These are phyloP conservation scores for Botrytis tulipae DNA, from an alignment of 2,329 filamentous ascomycete species.

Conservation along the genomic window DNA sequence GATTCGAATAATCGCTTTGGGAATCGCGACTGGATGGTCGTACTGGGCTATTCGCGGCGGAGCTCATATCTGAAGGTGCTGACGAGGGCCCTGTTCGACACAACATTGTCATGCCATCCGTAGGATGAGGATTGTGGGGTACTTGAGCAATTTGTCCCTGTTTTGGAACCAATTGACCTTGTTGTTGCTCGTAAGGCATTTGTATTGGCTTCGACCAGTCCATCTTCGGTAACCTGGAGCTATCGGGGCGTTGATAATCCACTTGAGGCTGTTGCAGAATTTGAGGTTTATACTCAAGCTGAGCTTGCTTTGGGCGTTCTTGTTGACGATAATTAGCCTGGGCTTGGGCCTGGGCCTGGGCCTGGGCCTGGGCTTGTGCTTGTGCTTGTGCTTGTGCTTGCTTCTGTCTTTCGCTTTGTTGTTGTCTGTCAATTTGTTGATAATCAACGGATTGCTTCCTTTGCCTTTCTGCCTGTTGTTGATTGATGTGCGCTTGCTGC, in stretches of 20 bases:
- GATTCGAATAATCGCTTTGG: conserved; percentile 85
- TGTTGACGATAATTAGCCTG: conserved; percentile 21
- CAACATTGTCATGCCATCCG: conserved; percentile 97
- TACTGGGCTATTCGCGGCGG: conserved; percentile 57
- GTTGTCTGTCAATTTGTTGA: conserved; percentile 17
- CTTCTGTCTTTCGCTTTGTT: conserved; percentile 21
- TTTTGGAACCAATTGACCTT: conserved; percentile 27
- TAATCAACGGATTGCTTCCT: conserved; percentile 16
- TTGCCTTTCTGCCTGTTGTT: conserved; percentile 19
- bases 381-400: conserved; percentile 19
- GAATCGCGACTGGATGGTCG: conserved; percentile 84
- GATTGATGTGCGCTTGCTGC: conserved; percentile 10
- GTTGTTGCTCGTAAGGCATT: conserved; percentile 23
- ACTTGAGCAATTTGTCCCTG: conserved; percentile 64
- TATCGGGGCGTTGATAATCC: conserved; percentile 26
- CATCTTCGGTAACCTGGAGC: conserved; percentile 19
- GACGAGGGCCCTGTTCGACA: conserved; percentile 75
- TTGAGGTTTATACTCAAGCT: conserved; percentile 23
- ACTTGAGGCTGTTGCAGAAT: conserved; percentile 27
- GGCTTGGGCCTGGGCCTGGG: not conserved
- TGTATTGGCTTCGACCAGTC: conserved; percentile 22
- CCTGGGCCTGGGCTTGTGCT: too few species aligned
- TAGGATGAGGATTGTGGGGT: conserved; percentile 89
- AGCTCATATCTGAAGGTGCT: conserved; percentile 67
- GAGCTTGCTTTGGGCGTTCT: conserved; percentile 23